These are phyloP conservation scores for Candida nanaspora DNA, from an alignment of 805 yeast genomes.

Conservation along the genomic window DNA sequence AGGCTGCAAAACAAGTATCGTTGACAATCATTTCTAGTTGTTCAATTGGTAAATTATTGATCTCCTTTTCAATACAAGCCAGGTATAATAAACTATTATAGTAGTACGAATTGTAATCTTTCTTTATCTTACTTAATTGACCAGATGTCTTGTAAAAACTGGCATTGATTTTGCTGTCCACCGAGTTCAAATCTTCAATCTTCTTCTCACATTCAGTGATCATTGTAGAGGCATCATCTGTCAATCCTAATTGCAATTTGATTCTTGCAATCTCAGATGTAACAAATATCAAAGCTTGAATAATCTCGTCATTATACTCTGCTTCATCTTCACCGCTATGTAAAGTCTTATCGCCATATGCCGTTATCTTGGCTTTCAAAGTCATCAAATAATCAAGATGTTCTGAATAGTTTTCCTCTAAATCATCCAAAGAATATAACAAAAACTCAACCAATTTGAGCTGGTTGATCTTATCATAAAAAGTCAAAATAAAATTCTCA, in stretches of 20 bases:
- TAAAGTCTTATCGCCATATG: conserved; percentile 23
- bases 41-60: conserved; percentile 28
- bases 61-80: conserved; percentile 53
- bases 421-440: conserved; percentile 41
- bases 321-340: conserved; percentile 22
- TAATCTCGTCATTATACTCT: conserved; percentile 22
- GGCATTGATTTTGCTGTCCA: conserved; percentile 64
- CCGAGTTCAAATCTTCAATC: conserved; percentile 49
- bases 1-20: conserved; percentile 78
- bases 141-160: conserved; percentile 79
- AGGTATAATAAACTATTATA: conserved; percentile 74
- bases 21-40: conserved; percentile 41
- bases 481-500: conserved; percentile 59
- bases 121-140: conserved; percentile 62
- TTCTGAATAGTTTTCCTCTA: conserved; percentile 35
- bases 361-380: conserved; percentile 39
- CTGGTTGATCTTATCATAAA: conserved; percentile 68
- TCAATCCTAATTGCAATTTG: conserved; percentile 44
- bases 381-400: conserved; percentile 41
- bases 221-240: conserved; percentile 56
- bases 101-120: conserved; percentile 78
- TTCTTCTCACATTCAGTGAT: conserved; percentile 54
- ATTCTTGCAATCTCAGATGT: conserved; percentile 71
- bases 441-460: conserved; percentile 73
- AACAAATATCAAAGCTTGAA: conserved; percentile 51